Evolutionary conservation across 805 yeast genomes (phyloP).

Genomic region (Geotrichum ghanense): DNA sequence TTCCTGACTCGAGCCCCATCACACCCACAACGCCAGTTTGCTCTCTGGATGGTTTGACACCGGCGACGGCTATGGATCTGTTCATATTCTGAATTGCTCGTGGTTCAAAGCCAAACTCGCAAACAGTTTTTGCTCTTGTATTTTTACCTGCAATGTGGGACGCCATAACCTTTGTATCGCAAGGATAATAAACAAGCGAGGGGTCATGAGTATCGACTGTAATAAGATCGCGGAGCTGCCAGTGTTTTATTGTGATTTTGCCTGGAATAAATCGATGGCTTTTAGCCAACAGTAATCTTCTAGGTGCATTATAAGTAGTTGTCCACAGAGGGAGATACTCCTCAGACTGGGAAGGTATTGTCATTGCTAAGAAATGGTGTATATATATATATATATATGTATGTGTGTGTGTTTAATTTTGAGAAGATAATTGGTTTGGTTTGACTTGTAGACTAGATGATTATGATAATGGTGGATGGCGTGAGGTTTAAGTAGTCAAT

Average conservation of each 20-base stretch:
- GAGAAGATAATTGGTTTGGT: too few relatives aligned
- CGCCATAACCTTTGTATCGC: conserved; percentile 39
- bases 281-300: conserved; percentile 8
- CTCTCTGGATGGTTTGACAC: conserved; percentile 31
- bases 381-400: too few relatives aligned
- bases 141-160: conserved; percentile 31
- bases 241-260: conserved; percentile 34
- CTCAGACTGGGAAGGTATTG: neutral
- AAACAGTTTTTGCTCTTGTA: conserved; percentile 20
- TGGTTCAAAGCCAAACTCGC: conserved; percentile 53
- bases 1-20: conserved; percentile 44
- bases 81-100: conserved; percentile 53
- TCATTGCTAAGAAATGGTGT: too few relatives aligned
- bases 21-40: conserved; percentile 42
- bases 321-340: neutral
- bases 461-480: too few relatives aligned
- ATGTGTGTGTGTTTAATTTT: too few relatives aligned
- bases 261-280: conserved; percentile 15
- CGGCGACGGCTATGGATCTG: conserved; percentile 38
- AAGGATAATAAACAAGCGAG: conserved; percentile 47
- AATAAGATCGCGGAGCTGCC: conserved; percentile 76
- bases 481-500: too few relatives aligned
- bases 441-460: too few relatives aligned
- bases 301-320: conserved; percentile 3
- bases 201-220: conserved; percentile 31